Evolutionary conservation across 108 stramenopile species (phyloP), one percentile per base, ranked within the genome.

Genomic region (Nitzschia putrida): DNA sequence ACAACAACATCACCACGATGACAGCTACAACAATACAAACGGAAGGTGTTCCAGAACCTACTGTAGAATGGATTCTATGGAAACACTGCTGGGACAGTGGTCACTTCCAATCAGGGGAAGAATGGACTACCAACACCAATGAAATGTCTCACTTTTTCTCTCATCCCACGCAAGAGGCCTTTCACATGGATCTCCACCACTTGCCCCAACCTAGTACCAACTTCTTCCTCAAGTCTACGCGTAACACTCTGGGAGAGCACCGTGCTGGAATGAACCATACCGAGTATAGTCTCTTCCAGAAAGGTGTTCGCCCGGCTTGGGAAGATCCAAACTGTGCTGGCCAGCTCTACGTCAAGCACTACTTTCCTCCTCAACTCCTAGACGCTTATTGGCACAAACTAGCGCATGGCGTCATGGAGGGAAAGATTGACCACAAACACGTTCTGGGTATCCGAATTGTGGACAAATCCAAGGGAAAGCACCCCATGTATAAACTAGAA

Each of bases 271-370:
- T 18, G 29, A 53, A 39, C 25, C 64, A 66, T 23, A 52, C 37
- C 2, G 90, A 93, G 63, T 93, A 93, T 66, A 80, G 82, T 56
- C 66, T 94, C 38, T 96, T 96, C 83, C 93, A 94, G 68, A 89
- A 92, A 63, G 91, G 93, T 26, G 90, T 94, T 69, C 77, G 85
- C 74, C 95, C 95, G 5, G 92, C 88, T 65, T 96, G 95, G 95
- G 91, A 88, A 59, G 95, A 94, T 74, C 77, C 86, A 18, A 61
- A 71, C 42, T 94, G 94, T 83, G 79, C 73, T 53, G 92, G 90
- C 39, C 87, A 92, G 69, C 93, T 88, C 79, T 89, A 77, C 65
- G 82, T 80, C 67, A 79, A 92, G 57, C 80, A 83, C 34, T 72
- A 66, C 47, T 70, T 90, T 52, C 87, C 89, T 45, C 45, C 80